These are phyloP conservation scores for Pisolithus microcarpus DNA, from an alignment of 768 basidiomycete species.

Conservation along the genomic window DNA sequence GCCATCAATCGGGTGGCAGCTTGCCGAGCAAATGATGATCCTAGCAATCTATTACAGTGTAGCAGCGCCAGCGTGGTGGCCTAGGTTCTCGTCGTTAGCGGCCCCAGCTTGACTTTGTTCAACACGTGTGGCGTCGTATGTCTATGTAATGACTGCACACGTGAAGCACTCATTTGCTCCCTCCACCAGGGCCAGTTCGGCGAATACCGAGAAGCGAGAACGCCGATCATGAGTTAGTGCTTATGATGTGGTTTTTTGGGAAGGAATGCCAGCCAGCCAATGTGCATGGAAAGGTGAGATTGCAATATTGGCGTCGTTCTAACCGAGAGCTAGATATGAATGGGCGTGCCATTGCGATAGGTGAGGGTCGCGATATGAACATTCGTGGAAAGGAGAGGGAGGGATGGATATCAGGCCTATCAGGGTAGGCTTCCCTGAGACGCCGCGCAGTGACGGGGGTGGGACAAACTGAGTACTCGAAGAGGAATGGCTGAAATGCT, in stretches of 20 bases:
- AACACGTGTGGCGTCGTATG: not conserved
- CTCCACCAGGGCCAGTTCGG: not conserved
- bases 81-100: no score
- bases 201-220: not conserved
- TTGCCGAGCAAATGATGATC: not conserved
- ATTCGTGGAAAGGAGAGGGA: no score
- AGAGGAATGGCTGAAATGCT: conserved; percentile 4
- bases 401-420: not conserved
- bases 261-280: not conserved
- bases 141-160: not conserved
- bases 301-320: not conserved
- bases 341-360: not conserved
- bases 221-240: not conserved
- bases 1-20: not conserved
- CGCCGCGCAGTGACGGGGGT: conserved; percentile 18
- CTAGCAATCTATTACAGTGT: not conserved
- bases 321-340: not conserved
- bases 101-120: no score
- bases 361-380: not conserved
- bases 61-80: not conserved
- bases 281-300: not conserved
- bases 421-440: conserved; percentile 20
- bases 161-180: not conserved
- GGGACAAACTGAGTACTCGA: conserved; percentile 6
- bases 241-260: not conserved